Conservation (phyloP, 1,139 yeast genomes). For the Debaryomycetaceae sp. region DNA sequence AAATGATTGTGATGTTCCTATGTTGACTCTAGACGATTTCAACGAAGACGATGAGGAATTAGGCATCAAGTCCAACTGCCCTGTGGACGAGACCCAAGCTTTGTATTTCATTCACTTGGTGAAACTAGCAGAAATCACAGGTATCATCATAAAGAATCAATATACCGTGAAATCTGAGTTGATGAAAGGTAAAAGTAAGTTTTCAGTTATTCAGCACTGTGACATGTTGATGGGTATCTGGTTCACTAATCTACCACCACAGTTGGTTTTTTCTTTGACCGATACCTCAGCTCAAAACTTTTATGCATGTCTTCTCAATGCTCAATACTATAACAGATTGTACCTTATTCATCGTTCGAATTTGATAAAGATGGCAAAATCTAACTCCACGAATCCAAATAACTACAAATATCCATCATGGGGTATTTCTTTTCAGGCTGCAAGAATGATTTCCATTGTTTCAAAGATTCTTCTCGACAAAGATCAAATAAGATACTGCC, state of each 20-base stretch:
- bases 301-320: slow-evolving; percentile 60
- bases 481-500: slow-evolving; percentile 51
- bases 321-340: slow-evolving; percentile 71
- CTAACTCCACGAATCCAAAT: slow-evolving; percentile 41
- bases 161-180: slow-evolving; percentile 68
- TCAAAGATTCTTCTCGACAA: slow-evolving; percentile 55
- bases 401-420: slow-evolving; percentile 69
- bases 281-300: slow-evolving; percentile 53
- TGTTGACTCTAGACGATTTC: slow-evolving; percentile 66
- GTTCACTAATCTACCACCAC: slow-evolving; percentile 68
- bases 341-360: slow-evolving; percentile 73
- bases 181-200: slow-evolving; percentile 44
- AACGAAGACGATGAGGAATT: slow-evolving; percentile 52
- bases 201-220: slow-evolving; percentile 64
- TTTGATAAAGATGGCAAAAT: slow-evolving; percentile 50
- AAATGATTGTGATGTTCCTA: slow-evolving; percentile 76
- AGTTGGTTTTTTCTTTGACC: slow-evolving; percentile 59
- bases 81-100: slow-evolving; percentile 47
- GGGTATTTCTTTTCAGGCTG: slow-evolving; percentile 85
- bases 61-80: slow-evolving; percentile 42
- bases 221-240: slow-evolving; percentile 80
- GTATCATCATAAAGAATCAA: slow-evolving; percentile 68
- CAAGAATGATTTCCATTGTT: slow-evolving; percentile 72
- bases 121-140: slow-evolving; percentile 71
- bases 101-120: slow-evolving; percentile 62